Base-by-base conservation (phyloP, 2,329 filamentous ascomycete genomes). In the Passalora sequoiae region DNA sequence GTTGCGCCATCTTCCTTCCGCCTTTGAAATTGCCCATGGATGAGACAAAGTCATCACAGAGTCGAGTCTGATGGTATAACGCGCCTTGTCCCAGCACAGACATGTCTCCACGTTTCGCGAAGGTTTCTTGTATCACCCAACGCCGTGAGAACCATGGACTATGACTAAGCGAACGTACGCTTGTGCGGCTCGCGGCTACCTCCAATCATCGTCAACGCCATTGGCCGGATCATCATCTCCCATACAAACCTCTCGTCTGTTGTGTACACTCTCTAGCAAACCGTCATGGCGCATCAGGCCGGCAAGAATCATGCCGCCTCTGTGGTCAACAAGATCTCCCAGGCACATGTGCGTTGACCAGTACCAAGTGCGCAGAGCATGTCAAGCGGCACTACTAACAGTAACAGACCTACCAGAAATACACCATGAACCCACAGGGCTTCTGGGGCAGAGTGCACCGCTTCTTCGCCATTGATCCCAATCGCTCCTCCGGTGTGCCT, bases 401-500 rank as follows among this genome's bases (percentile, higher is more conserved):
- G 15, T 19, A 32, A 35, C 25, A 22, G 38, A 16, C 10, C 30
- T 22, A 21, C 28, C 51, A 98, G 91, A 97, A 97, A 86, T 91
- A 98, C 73, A 94, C 89, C 25, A 74, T 97, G 53, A 86, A 95
- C 65, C 92, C 91, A 39, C 80, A 76, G 28, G 92, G 92, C 29
- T 73, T 97, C 68, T 97, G 88, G 86, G 89, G 91, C 63, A 73
- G 72, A 44, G 72, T 98, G 66, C 89, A 89, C 66, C 80, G 81
- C 56, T 65, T 83, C 58, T 69, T 96, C 56, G 80, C 88, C 56
- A 72, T 98, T 61, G 91, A 95, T 66, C 78, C 89, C 25, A 81
- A 86, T 62, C 89, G 92, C 55, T 96, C 89, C 55, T 89, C 84
- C 60, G 92, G 92, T 67, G 74, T 98, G 15, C 92, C 92, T 35